Evolutionary conservation across 1,139 yeast genomes (phyloP), one percentile per base, ranked within the genome.

Genomic region (Candida labiduridarum): DNA sequence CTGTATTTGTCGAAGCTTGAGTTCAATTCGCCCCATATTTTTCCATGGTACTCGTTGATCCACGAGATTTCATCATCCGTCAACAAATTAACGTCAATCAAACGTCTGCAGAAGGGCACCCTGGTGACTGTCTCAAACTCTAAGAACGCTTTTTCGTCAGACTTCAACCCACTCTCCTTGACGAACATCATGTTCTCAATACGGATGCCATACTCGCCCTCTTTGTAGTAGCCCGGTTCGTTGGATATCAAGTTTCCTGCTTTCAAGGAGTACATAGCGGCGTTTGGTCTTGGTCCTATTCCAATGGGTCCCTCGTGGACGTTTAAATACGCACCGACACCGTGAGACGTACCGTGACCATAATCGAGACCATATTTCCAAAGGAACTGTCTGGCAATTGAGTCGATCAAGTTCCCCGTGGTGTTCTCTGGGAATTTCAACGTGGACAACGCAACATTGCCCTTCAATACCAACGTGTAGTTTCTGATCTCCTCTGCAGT

Each of bases 301-400:
- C 98, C 97, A 52, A 92, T 84, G 12, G 99, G 99, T 3, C 96
- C 96, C 65, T 95, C 98, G 66, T 95, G 99, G 40, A 94, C 99
- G 63, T 94, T 94, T 56, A 95, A 80, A 64, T 76, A 94, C 0
- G 96, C 78, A 3, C 97, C 99, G 47, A 95, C 84, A n/a, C 99
- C 99, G 67, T 95, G 99, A 1, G 97, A 95, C 1, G 99, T 95
- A 29, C 99, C 98, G 67, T 95, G 99, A 49, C 87, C 84, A 69
- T 94, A 95, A 69, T 95, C 97, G 49, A 94, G 76, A 1, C 97
- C 97, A 48, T 83, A 69, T 38, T 79, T 71, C 99, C 99, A 94
- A 59, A 95, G 75, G 64, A 67, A 82, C 69, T 92, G 98, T 64
- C 99, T 84, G 1, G 99, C 99, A 51, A 92, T 76, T 1, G 86